A percentile compares a stretch with the other conserved stretches of the same genome.
Conservation (phyloP, 2,329 filamentous ascomycete genomes). For the Alternaria sp. region DNA sequence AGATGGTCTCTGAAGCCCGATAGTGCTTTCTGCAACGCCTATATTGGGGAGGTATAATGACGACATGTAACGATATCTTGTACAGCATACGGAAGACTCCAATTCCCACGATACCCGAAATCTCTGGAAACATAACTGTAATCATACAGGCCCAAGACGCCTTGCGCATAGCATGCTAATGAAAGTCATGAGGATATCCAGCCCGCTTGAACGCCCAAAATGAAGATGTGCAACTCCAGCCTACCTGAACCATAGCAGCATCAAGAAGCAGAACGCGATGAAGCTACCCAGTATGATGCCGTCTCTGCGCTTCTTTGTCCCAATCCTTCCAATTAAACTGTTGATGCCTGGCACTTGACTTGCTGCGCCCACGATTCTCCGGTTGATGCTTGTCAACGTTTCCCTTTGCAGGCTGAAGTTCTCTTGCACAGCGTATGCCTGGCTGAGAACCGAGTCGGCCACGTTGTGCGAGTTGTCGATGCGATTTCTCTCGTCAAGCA, state of each 20-base stretch:
- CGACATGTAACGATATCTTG: slow-evolving; percentile 9
- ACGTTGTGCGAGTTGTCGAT: slow-evolving; percentile 91
- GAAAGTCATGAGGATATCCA: slow-evolving; percentile 40
- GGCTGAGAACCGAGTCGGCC: slow-evolving; percentile 88
- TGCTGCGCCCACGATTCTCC: slow-evolving; percentile 87
- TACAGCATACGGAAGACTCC: slow-evolving; percentile 8
- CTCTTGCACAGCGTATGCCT: slow-evolving; percentile 97
- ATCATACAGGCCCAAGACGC: slow-evolving; percentile 31
- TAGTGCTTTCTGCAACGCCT: not conserved
- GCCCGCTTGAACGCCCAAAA: slow-evolving; percentile 33
- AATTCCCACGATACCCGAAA: slow-evolving; percentile 15
- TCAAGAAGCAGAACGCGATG: slow-evolving; percentile 88
- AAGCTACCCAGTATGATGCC: slow-evolving; percentile 92
- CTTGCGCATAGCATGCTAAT: slow-evolving; percentile 24
- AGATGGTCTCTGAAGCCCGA: slow-evolving; percentile 60
- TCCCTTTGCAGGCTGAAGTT: slow-evolving; percentile 88
- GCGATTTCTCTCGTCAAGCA: slow-evolving; percentile 86
- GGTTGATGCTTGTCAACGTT: slow-evolving; percentile 86
- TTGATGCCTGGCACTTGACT: slow-evolving; percentile 94
- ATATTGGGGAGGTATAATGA: not conserved
- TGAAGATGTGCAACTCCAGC: slow-evolving; percentile 17
- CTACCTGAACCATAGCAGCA: slow-evolving; percentile 71
- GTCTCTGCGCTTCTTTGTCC: slow-evolving; percentile 92
- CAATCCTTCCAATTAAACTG: slow-evolving; percentile 88
- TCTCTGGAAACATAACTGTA: slow-evolving; percentile 39